A percentile compares a stretch with the other conserved stretches of the same genome.
phyloP scores from a whole-genome alignment of 78 protist species.

The Dictyostelium firmibasis region DNA sequence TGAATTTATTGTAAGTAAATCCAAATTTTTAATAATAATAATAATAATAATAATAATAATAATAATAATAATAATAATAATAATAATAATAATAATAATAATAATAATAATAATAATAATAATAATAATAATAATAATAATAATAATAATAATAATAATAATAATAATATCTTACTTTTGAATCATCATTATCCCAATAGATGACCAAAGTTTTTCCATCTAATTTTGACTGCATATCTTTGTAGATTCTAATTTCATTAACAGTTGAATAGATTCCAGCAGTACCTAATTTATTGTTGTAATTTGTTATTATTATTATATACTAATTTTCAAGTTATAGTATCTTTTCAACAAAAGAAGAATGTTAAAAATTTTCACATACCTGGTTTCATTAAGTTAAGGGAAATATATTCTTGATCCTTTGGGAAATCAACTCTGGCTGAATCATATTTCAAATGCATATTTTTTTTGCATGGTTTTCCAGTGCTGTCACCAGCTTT shows the following conservation, averaged over 20 bases:
- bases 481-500: background rate
- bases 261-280: background rate
- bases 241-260: background rate
- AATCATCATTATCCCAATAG: background rate
- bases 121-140: too few species aligned
- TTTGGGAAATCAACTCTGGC: background rate
- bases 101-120: too few species aligned
- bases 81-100: too few species aligned
- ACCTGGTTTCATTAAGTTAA: background rate
- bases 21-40: too few species aligned
- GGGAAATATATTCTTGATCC: background rate
- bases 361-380: too few species aligned
- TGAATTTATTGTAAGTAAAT: too few species aligned
- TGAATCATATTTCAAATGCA: background rate
- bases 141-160: too few species aligned
- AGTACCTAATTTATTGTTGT: background rate
- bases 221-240: background rate
- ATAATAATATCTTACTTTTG: background rate
- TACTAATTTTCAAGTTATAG: too few species aligned
- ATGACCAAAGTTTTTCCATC: background rate
- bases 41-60: too few species aligned
- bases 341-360: too few species aligned
- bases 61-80: too few species aligned
- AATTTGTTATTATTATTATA: too few species aligned
- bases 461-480: background rate